Evolutionary conservation across 2,329 filamentous ascomycete genomes (phyloP), one percentile per base, ranked within the genome.

Genomic region (Trichoderma endophyticum): DNA sequence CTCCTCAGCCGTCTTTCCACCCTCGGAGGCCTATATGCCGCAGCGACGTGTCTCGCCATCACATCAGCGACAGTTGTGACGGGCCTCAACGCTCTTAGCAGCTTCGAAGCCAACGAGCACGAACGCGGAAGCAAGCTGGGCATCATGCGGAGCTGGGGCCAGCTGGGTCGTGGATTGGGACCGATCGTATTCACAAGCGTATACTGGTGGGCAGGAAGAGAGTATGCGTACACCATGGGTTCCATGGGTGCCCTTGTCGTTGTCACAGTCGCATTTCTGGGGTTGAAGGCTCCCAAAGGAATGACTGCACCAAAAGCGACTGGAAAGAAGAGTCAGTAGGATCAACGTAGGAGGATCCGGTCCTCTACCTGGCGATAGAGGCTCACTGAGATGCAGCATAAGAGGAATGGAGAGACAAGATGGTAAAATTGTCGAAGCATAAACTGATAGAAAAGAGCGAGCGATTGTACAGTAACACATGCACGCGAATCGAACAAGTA

Each of bases 161-260:
- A 99, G 84, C 87, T 95, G 4, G 96, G 96, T 3, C 88, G 96
- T 39, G 94, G 95, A 0, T 81, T 97, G 12, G 96, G 96, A 0
- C 96, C 96, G 0, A 81, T 99, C 5, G 83, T 97, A 43, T 99
- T 99, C 80, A 98, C 96, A 74, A 94, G 93, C 63, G 85, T 99
- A 71, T 99, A 99, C 83, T 99, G 96, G 96, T 99, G 96, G 96
- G 95, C 94, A 7, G 96, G 96, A 0, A 86, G 96, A 61, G 92
- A 97, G 79, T 87, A 90, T 12, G 96, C 96, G 2, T 99, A 98
- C 81, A 86, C 85, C 1, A 86, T 94, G 77, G 96, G 96, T 4
- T 92, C 93, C 0, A 86, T 89, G 14, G 94, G 94, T 6, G 97
- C 98, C 84, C 81, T 92, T 6, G 89, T 86, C 1, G 95, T 98